A percentile compares a stretch with the other conserved stretches of the same genome.
Conservation (phyloP, 441 rosid species). For the Geranium incanum region DNA sequence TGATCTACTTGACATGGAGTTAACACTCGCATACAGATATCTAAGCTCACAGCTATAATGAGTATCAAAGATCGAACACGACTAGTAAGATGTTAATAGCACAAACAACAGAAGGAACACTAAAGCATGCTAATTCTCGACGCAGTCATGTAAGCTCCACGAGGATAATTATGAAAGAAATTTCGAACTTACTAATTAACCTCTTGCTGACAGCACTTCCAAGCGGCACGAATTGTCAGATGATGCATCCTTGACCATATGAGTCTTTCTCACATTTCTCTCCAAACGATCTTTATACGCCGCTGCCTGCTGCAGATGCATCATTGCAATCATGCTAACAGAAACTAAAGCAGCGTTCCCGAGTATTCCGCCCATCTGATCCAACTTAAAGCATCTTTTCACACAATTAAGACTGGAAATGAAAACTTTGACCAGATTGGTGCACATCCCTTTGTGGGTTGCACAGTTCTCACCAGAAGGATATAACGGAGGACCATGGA, state of each 20-base stretch:
- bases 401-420: constrained; percentile 49
- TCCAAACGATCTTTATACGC: constrained; percentile 32
- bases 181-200: too few relatives aligned
- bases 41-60: background rate
- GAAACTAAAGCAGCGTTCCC: constrained; percentile 72
- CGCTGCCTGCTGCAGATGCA: constrained; percentile 50
- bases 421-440: constrained; percentile 39
- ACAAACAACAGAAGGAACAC: background rate
- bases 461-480: constrained; percentile 26
- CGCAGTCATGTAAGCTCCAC: background rate
- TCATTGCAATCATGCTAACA: constrained; percentile 59
- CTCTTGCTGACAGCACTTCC: too few relatives aligned
- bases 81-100: background rate
- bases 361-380: constrained; percentile 52
- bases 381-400: constrained; percentile 45
- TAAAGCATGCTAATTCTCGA: background rate
- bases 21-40: background rate
- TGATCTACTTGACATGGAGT: background rate
- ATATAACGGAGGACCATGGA: constrained; percentile 29
- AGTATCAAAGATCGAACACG: background rate
- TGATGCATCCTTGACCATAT: background rate
- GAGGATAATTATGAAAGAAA: too few relatives aligned
- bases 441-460: constrained; percentile 23
- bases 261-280: background rate
- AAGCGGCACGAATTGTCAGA: too few relatives aligned